These are phyloP conservation scores for Malassezia psittaci DNA, from an alignment of 1,284 basidiomycete species.

Conservation along the genomic window DNA sequence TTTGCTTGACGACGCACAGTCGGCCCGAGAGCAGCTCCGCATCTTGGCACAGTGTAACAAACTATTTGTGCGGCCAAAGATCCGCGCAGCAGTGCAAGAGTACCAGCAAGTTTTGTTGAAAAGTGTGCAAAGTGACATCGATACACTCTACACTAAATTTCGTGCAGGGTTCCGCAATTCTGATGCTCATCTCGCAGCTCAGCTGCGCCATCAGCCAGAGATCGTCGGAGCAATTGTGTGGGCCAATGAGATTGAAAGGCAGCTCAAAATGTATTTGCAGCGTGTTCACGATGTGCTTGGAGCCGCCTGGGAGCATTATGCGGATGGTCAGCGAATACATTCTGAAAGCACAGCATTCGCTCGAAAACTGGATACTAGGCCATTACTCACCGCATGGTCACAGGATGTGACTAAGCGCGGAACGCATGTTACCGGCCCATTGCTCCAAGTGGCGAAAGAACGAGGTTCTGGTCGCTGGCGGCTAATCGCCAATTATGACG, in stretches of 20 bases:
- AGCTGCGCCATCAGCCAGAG: constrained; percentile 90
- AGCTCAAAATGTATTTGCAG: constrained; percentile 93
- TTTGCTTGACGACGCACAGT: constrained; percentile 83
- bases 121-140: constrained; percentile 87
- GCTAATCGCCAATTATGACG: constrained; percentile 90
- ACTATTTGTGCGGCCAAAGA: constrained; percentile 88
- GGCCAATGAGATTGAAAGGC: constrained; percentile 94
- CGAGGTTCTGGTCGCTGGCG: constrained; percentile 58
- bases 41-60: constrained; percentile 98
- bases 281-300: constrained; percentile 98
- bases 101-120: constrained; percentile 68
- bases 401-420: constrained; percentile 79
- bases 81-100: constrained; percentile 80
- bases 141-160: constrained; percentile 77
- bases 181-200: constrained; percentile 93
- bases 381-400: constrained; percentile 91
- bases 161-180: constrained; percentile 80
- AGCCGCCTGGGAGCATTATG: constrained; percentile 95
- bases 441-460: constrained; percentile 73
- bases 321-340: constrained; percentile 95
- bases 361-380: constrained; percentile 84
- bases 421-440: constrained; percentile 80
- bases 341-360: constrained; percentile 82
- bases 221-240: constrained; percentile 96
- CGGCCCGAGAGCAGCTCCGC: constrained; percentile 98